A percentile compares a stretch with the other conserved stretches of the same genome.
phyloP scores from a whole-genome alignment of 805 yeast genomes.

The Starmerella stellata region DNA sequence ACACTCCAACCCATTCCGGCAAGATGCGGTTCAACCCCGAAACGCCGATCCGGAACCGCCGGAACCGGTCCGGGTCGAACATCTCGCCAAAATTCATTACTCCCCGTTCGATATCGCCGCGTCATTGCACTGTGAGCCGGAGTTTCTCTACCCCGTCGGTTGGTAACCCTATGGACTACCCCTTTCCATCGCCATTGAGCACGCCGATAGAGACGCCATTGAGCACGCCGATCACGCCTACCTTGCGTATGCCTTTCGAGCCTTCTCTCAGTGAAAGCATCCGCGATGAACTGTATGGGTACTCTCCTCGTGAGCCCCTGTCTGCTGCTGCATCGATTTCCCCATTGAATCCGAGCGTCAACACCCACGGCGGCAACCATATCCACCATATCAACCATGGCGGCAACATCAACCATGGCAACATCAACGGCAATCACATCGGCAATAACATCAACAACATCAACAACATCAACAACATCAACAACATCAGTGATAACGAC shows the following conservation, averaged over 20 bases:
- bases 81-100: constrained; percentile 7
- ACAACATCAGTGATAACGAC: constrained; percentile 1
- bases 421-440: not conserved
- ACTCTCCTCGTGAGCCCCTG: not conserved
- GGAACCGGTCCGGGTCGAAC: constrained; percentile 7
- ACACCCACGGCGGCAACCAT: not conserved
- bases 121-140: not conserved
- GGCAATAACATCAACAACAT: not conserved
- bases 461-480: not conserved
- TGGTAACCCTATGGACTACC: constrained; percentile 6
- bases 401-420: not conserved
- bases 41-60: constrained; percentile 11
- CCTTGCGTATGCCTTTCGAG: constrained; percentile 8
- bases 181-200: constrained; percentile 4
- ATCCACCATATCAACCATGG: constrained; percentile 1
- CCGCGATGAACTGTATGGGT: not conserved
- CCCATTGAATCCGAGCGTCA: not conserved
- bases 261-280: not conserved
- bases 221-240: constrained; percentile 8
- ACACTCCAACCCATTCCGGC: not conserved
- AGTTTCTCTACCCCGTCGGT: constrained; percentile 11
- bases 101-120: constrained; percentile 7
- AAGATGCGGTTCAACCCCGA: constrained; percentile 2
- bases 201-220: constrained; percentile 14
- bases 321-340: not conserved